Base-by-base conservation (phyloP, 768 basidiomycete genomes). In the Russula ochroleuca region DNA sequence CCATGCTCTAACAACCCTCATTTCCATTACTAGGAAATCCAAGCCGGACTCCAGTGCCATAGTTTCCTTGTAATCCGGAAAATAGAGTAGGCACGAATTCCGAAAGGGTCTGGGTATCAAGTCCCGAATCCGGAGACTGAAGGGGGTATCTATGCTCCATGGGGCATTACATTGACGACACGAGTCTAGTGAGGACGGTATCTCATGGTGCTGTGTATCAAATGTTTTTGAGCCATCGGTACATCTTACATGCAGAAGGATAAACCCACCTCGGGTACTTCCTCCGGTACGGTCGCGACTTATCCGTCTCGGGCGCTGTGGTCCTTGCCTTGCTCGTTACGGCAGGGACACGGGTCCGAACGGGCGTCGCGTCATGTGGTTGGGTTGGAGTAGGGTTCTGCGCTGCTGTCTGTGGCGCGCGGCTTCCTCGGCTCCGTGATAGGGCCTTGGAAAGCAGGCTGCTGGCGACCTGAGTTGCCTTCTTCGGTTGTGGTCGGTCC, bases 251-350 rank as follows among this genome's bases (percentile, higher is more conserved):
- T 21, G 35, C 52, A 23, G 13, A 54, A 38, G 0, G 0, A n/a
- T 53, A 13, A 41, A 49, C 63, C 19, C 31, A 59, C 63, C 21
- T 59, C 9, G 58, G 63, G 41, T 59, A 64, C 47, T 48, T 35
- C 33, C 50, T 35, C 25, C 57, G 50, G n/a, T 19, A n/a, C 5
- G 50, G 48, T 11, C 57, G 51, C 1, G 50, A 6, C 8, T 53
- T 53, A 14, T 54, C 54, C 3, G n/a, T 65, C 49, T 61, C 64
- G 2, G 64, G 59, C 49, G 54, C 59, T 2, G 64, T 61, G 5
- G 59, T 56, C 59, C 48, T 37, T 19, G 64, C 54, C 21, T 60
- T 65, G 49, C 59, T 65, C 11, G 64, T 65, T 2, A 65, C 64
- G 0, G 64, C 64, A 14, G 64, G 64, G 25, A 65, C 41, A 14